Percentiles rank a stretch among this genome's conserved stretches.
These are phyloP conservation scores for Juncus effusus DNA, from an alignment of 176 grass and related monocot genomes.

Conservation along the genomic window DNA sequence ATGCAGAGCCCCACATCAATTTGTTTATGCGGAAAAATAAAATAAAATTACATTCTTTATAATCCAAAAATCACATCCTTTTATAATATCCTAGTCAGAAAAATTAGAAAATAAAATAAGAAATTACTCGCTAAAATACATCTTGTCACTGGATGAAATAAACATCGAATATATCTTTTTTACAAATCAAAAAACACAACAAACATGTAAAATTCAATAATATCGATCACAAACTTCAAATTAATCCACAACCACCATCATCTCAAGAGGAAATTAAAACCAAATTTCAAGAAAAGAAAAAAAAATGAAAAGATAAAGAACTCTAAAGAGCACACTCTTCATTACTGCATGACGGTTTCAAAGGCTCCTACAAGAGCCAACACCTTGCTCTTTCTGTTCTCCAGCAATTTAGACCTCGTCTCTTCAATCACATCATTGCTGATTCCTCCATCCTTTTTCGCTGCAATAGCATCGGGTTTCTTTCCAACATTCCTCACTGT, in stretches of 20 bases:
- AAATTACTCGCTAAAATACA: not conserved
- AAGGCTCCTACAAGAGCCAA: conserved; percentile 67
- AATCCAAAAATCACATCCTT: conserved; percentile 16
- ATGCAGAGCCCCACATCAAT: too few relatives aligned
- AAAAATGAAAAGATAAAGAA: not conserved
- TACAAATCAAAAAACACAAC: conserved; percentile 9
- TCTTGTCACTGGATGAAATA: conserved; percentile 8
- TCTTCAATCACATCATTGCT: conserved; percentile 78
- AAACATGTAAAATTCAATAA: conserved; percentile 15
- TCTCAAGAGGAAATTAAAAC: conserved; percentile 5
- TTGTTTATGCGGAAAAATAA: too few relatives aligned
- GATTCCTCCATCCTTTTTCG: conserved; percentile 28
- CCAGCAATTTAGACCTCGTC: conserved; percentile 54
- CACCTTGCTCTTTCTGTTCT: conserved; percentile 55
- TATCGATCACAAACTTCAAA: conserved; percentile 22
- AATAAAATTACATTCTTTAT: not conserved
- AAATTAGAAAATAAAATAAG: conserved; percentile 3
- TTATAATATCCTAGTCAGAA: conserved; percentile 11
- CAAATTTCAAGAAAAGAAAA: not conserved
- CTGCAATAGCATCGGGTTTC: conserved; percentile 18
- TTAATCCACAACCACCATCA: conserved; percentile 23
- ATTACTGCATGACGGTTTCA: conserved; percentile 60
- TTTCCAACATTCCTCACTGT: not conserved
- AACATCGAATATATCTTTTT: not conserved
- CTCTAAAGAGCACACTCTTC: conserved; percentile 14